Evolutionary conservation across 495 filamentous ascomycete species (phyloP).

Genomic region (Trichodelitschia bisporula): DNA sequence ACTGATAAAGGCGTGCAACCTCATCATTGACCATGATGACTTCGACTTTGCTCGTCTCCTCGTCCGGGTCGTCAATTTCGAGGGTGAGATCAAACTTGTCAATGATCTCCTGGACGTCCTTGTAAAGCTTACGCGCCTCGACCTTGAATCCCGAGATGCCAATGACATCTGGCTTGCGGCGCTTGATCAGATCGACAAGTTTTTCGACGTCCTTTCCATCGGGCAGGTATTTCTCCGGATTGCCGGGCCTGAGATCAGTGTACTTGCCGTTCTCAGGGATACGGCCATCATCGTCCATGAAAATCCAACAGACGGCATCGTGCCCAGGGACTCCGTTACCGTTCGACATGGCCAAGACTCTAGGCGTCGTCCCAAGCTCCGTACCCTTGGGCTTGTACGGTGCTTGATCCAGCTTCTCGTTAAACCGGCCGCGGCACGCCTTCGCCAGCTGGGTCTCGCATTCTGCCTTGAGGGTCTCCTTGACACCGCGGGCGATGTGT

Average conservation of each 20-base stretch:
- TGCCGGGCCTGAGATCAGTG: constrained; percentile 43
- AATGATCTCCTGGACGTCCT: constrained; percentile 50
- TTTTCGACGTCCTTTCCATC: constrained; percentile 34
- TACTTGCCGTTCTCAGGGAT: constrained; percentile 77
- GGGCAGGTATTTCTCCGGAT: constrained; percentile 34
- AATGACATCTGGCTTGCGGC: constrained; percentile 70
- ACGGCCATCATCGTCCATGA: constrained; percentile 76
- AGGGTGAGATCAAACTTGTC: constrained; percentile 48
- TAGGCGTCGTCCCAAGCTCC: constrained; percentile 63
- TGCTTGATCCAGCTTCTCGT: constrained; percentile 74
- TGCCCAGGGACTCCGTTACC: constrained; percentile 47
- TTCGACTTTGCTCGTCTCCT: constrained; percentile 48
- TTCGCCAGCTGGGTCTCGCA: constrained; percentile 76
- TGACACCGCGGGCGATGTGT: constrained; percentile 68
- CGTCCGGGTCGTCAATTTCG: constrained; percentile 38
- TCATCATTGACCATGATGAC: constrained; percentile 88
- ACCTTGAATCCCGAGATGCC: constrained; percentile 76
- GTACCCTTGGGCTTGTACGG: constrained; percentile 92
- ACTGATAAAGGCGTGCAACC: constrained; percentile 79
- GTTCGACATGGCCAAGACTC: constrained; percentile 66
- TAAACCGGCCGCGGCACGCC: constrained; percentile 61
- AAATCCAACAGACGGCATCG: constrained; percentile 76
- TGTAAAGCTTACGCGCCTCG: constrained; percentile 63
- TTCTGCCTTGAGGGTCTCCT: constrained; percentile 71
- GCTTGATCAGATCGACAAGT: constrained; percentile 48